These are phyloP conservation scores for Talaromyces sp. DNA, from an alignment of 2,329 filamentous ascomycete species.

Conservation along the genomic window DNA sequence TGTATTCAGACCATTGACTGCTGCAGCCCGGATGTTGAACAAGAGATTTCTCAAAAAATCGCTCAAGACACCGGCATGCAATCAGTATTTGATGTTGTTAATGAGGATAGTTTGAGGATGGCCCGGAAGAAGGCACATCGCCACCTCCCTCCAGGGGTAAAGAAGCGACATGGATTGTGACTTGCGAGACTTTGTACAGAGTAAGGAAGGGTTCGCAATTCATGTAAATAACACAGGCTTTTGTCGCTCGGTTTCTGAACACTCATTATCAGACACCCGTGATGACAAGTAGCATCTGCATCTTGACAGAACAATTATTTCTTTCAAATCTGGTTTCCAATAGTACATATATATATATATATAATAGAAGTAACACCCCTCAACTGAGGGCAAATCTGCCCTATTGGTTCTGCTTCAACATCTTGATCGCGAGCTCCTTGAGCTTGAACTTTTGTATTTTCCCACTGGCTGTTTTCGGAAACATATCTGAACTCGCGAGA, in stretches of 20 bases:
- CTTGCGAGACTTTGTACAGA: neutral
- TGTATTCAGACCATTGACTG: conserved; percentile 74
- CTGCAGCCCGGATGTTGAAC: conserved; percentile 64
- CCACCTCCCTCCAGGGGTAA: conserved; percentile 31
- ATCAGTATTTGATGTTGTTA: conserved; percentile 27
- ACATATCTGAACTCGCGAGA: conserved; percentile 57
- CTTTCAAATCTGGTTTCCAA: neutral
- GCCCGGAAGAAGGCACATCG: conserved; percentile 30
- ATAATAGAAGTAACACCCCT: too few relatives aligned
- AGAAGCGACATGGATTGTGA: conserved; percentile 20
- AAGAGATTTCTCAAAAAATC: neutral
- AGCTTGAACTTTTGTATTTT: conserved; percentile 96
- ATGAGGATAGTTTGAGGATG: conserved; percentile 23
- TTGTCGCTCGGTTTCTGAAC: conserved; percentile 1
- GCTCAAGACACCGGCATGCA: conserved; percentile 53
- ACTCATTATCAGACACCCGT: neutral
- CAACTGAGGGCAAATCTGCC: too few relatives aligned
- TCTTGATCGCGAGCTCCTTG: conserved; percentile 59
- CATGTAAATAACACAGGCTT: conserved; percentile 2
- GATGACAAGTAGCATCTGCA: conserved; percentile 14
- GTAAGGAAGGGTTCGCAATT: neutral
- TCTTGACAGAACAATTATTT: conserved; percentile 2
- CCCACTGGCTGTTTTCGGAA: conserved; percentile 91
- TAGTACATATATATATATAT: neutral
- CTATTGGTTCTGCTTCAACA: conserved; percentile 39